Base-by-base conservation (phyloP, 78 protist genomes). In the Polysphondylium violaceum region DNA sequence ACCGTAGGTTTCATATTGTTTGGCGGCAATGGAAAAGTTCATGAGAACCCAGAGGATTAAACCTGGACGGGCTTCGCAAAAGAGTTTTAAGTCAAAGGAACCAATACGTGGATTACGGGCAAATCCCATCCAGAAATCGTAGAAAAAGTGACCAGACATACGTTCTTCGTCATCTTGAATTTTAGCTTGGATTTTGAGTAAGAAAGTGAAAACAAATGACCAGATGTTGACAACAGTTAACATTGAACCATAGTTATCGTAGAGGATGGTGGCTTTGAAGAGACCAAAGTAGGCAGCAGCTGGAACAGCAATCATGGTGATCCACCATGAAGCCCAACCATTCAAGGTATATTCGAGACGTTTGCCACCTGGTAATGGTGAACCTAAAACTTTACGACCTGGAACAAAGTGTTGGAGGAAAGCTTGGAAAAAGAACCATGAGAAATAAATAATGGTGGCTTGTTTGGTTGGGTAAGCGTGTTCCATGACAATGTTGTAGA, bases 61-160 rank as follows among this genome's bases (percentile, higher is more conserved):
- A 43, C 97, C 98, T 9, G 98, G 98, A 27, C 98, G 97, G 33
- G 88, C 95, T 86, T 97, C 97, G 74, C 95, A 96, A 67, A 94
- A 76, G 19, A 77, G 36, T 93, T 97, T 97, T 33, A 95, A 60
- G 63, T 97, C 98, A 44, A 97, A 87, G n/a, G 53, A 9, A 43
- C 95, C 96, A 5, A 96, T 76, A 53, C 97, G 94, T 12, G 98
- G 98, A 59, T 95, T 95, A 43, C 95, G 94, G 56, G 93, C 97
- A 61, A 93, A 91, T 19, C 98, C 98, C 71, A 97, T 89, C 81
- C 74, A 97, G 74, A 93, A 93, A 83, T 97, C 97, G 79, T 97
- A 96, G 43, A 83, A 83, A 58, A 83, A 69, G 29, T 68, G 3
- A 21, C 78, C 78, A n/a, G 76, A 69, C 78, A 67, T 83, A 58